phyloP scores from a whole-genome alignment of 1,284 basidiomycete species.

The Wolfiporia cocos region DNA sequence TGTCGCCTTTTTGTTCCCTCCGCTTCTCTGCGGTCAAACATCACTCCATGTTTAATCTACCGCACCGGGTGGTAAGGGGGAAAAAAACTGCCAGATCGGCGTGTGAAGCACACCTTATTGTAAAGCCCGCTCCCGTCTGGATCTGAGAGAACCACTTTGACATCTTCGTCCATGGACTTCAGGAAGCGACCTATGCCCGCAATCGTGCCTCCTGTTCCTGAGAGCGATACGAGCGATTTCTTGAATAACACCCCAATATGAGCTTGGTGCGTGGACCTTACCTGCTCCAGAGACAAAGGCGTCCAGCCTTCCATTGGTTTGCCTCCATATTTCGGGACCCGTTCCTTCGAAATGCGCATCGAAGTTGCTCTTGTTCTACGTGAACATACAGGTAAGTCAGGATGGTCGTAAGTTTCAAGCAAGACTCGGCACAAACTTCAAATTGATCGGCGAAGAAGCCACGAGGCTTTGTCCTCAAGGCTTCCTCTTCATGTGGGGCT shows the following conservation, averaged over 20 bases:
- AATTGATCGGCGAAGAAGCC: slow-evolving; percentile 96
- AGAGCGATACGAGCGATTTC: neutral
- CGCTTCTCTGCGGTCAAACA: slow-evolving; percentile 88
- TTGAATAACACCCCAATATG: neutral
- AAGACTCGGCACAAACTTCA: slow-evolving; percentile 43
- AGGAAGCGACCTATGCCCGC: slow-evolving; percentile 82
- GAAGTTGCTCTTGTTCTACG: slow-evolving; percentile 83
- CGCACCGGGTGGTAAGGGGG: neutral
- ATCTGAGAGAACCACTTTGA: slow-evolving; percentile 82
- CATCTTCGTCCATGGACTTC: slow-evolving; percentile 58
- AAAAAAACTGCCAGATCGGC: neutral
- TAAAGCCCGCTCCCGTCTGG: slow-evolving; percentile 94
- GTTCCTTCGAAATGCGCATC: slow-evolving; percentile 88
- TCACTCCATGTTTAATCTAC: slow-evolving; percentile 86
- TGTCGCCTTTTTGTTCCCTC: slow-evolving; percentile 94
- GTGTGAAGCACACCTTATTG: slow-evolving; percentile 63
- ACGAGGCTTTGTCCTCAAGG: slow-evolving; percentile 43
- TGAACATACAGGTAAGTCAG: neutral
- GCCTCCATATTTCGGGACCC: slow-evolving; percentile 93
- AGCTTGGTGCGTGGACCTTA: too few species aligned
- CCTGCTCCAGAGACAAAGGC: slow-evolving; percentile 96
- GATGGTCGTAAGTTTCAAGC: neutral
- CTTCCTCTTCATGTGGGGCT: slow-evolving; percentile 34
- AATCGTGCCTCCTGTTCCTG: slow-evolving; percentile 92
- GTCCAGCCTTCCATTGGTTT: slow-evolving; percentile 78